Base-by-base conservation (phyloP, 2,329 filamentous ascomycete species). In the Fusarium sp. region DNA sequence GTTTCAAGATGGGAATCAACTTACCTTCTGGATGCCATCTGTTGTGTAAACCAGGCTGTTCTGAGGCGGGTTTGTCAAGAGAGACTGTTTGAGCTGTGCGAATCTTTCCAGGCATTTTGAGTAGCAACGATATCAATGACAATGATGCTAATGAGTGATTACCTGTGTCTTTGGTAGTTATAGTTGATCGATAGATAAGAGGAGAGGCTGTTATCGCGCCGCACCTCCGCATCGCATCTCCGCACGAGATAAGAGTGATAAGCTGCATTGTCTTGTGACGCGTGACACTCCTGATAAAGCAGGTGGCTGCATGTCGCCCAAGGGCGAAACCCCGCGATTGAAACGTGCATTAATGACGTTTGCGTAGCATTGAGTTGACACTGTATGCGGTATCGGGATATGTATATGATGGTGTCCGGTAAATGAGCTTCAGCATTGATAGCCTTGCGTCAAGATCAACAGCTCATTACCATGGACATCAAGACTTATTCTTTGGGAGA, bases 11-110 rank as follows among this genome's bases (percentile, higher is more conserved):
- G 9, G 7, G 5, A 23, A 12, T 15, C 1, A 15, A 76, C 84
- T 53, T 84, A 94, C 93, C 91, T 70, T 97, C 94, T 35, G 94
- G 94, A 76, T 98, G 94, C 94, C 94, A 97, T 78, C 94, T 86
- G 76, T 98, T 98, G 80, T 76, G 75, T 6, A 76, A 69, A 43
- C 63, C 53, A 1, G 71, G 63, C 38, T 76, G 75, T 23, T 76
- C 72, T 4, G 69, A 56, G 8, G 75, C 75, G 16, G 75, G 70
- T 15, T 49, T 57, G n/a, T 76, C 72, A 23, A 76, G 58, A 2
- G 73, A 73, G 23, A 76, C 75, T 2, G 66, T 68, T 38, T 73
- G 62, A 10, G 69, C 73, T 11, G 72, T 74, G 20, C 73, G 66
- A 3, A 75, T 69, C 33, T 66, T 75, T 8, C 70, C 61, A 53